phyloP scores from a whole-genome alignment of 2,329 filamentous ascomycete species.

The Penicillium crustosum region DNA sequence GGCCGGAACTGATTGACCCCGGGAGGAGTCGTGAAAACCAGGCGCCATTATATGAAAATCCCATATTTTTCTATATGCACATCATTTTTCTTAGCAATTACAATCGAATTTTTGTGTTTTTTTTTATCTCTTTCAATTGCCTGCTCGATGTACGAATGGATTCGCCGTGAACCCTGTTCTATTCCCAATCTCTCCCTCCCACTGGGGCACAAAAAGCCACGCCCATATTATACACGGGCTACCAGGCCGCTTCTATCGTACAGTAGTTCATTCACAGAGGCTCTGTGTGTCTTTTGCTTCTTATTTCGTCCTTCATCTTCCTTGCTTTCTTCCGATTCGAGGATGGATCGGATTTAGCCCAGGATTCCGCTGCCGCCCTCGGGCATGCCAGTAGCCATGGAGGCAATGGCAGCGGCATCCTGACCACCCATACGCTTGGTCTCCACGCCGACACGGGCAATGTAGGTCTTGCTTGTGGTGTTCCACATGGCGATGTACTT shows the following conservation, averaged over 20 bases:
- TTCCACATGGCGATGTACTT: constrained; percentile 85
- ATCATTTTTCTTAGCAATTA: constrained; percentile 24
- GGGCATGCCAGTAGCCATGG: constrained; percentile 17
- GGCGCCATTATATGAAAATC: constrained; percentile 19
- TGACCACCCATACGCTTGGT: constrained; percentile 50
- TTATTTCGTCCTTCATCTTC: constrained; percentile 6
- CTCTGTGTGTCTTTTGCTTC: constrained; percentile 8
- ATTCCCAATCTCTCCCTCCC: constrained; percentile 14
- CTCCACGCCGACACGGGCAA: constrained; percentile 57
- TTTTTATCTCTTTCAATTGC: constrained; percentile 13
- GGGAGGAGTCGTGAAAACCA: constrained; percentile 20
- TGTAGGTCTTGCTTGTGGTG: constrained; percentile 67
- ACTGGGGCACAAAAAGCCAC: constrained; percentile 13
- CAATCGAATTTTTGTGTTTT: constrained; percentile 21
- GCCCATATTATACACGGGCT: constrained; percentile 29
- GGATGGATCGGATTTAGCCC: constrained; percentile 1
- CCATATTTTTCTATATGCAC: constrained; percentile 14
- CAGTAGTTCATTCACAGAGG: constrained; percentile 20
- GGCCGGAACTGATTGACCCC: constrained; percentile 21
- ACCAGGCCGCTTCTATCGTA: constrained; percentile 23
- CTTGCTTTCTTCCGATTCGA: constrained; percentile 1
- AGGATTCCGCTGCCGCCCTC: constrained; percentile 12
- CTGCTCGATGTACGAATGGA: constrained; percentile 19
- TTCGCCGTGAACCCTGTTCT: constrained; percentile 6
- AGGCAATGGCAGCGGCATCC: constrained; percentile 23